phyloP scores from a whole-genome alignment of 2,329 filamentous ascomycete species.

The Pseudogymnoascus sp. region DNA sequence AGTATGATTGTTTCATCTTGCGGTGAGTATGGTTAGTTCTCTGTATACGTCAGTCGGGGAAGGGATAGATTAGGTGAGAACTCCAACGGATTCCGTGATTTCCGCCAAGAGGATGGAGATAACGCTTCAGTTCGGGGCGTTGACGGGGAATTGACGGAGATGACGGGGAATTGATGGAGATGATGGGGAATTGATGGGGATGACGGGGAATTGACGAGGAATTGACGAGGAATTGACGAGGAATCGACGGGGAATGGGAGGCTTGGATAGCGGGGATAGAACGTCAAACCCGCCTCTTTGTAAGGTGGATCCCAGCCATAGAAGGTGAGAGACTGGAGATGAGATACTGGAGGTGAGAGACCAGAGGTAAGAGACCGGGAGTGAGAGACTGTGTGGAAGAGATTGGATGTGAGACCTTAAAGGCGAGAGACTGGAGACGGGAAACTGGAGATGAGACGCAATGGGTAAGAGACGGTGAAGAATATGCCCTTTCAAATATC shows the following conservation, averaged over 20 bases:
- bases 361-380: background rate
- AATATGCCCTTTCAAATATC: no score
- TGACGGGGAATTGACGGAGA: background rate
- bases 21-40: background rate
- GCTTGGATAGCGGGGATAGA: background rate
- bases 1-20: background rate
- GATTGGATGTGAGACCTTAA: background rate
- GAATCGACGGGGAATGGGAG: background rate
- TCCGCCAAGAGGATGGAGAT: background rate
- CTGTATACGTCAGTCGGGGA: background rate
- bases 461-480: no score
- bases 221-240: background rate
- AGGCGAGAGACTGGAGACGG: background rate
- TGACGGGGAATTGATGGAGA: background rate
- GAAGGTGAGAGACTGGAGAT: background rate
- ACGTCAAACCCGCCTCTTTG: background rate
- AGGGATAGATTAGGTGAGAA: background rate
- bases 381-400: background rate
- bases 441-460: background rate
- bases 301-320: background rate
- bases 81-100: background rate
- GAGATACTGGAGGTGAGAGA: background rate
- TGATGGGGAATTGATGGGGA: no score
- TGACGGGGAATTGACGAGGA: background rate
- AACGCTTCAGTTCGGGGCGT: background rate